Evolutionary conservation across 345 rosid species (phyloP).

Genomic region (Pugionium dolabratum): DNA sequence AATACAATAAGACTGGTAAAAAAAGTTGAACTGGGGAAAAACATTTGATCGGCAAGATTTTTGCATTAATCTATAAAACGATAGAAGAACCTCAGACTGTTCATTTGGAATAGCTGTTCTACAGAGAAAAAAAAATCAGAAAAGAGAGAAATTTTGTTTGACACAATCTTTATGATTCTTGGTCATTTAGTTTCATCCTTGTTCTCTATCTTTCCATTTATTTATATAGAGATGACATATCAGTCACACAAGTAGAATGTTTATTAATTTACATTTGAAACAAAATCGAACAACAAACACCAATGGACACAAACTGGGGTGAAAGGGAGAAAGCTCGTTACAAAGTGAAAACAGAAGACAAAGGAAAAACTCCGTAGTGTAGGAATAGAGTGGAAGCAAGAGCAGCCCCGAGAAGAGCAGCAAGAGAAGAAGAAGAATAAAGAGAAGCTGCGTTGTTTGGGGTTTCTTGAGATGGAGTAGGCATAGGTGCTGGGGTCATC

Average conservation of each 20-base stretch:
- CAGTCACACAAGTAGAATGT: conserved; percentile 32
- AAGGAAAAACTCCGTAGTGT: conserved; percentile 34
- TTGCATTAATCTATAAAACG: conserved; percentile 29
- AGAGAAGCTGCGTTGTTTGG: conserved; percentile 48
- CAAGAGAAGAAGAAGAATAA: conserved; percentile 37
- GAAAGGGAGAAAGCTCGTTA: conserved; percentile 20
- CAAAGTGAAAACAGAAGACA: conserved; percentile 7
- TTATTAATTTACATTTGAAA: conserved; percentile 38
- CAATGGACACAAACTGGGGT: conserved; percentile 21
- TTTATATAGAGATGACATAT: conserved; percentile 6
- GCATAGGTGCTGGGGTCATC: conserved; percentile 51
- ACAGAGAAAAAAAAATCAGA: conserved; percentile 15
- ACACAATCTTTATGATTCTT: conserved; percentile 9
- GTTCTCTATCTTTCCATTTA: conserved; percentile 1
- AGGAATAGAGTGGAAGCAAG: conserved; percentile 54
- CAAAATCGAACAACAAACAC: conserved; percentile 38
- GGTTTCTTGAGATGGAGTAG: conserved; percentile 43
- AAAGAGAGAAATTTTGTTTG: conserved; percentile 37
- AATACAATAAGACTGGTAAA: conserved; percentile 76
- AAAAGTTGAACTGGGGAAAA: conserved; percentile 87
- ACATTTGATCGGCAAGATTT: conserved; percentile 54
- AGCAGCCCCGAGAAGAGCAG: conserved; percentile 49
- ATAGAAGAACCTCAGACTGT: conserved; percentile 33
- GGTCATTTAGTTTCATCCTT: neutral
- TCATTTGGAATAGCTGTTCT: conserved; percentile 22